Evolutionary conservation across 306 rosid species (phyloP).

Genomic region (Cicer chorassanicum): DNA sequence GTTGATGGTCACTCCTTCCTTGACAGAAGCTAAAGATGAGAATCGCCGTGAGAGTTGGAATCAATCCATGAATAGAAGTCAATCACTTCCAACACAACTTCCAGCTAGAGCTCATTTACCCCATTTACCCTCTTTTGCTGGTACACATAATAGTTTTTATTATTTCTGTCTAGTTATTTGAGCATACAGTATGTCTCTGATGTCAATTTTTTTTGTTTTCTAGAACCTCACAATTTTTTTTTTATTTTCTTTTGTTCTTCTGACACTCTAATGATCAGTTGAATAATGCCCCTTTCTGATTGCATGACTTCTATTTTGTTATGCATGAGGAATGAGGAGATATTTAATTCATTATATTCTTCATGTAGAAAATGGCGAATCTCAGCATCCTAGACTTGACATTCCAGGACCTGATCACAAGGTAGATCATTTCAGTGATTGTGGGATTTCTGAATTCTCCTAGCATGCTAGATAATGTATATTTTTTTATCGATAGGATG

Average conservation of each 20-base stretch:
- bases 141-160: constrained; percentile 49
- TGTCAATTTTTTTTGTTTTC: constrained; percentile 21
- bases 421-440: constrained; percentile 55
- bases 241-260: constrained; percentile 9
- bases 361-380: constrained; percentile 72
- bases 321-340: constrained; percentile 22
- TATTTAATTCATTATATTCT: constrained; percentile 40
- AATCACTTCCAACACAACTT: constrained; percentile 83
- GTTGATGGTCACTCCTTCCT: constrained; percentile 36
- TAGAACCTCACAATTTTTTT: constrained; percentile 14
- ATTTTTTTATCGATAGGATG: constrained; percentile 52
- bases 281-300: neutral
- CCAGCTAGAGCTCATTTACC: constrained; percentile 92
- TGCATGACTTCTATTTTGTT: neutral
- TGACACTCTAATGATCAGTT: constrained; percentile 11
- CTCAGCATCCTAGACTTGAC: constrained; percentile 68
- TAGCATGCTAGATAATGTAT: constrained; percentile 33
- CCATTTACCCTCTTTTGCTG: constrained; percentile 83
- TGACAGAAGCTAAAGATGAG: constrained; percentile 60
- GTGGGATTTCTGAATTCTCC: constrained; percentile 37
- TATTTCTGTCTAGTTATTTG: constrained; percentile 31
- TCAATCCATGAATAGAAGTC: constrained; percentile 63
- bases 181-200: constrained; percentile 29
- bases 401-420: constrained; percentile 64
- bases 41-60: constrained; percentile 68